Evolutionary conservation across 768 basidiomycete genomes (phyloP).

Genomic region (Amanita pallidorosea): DNA sequence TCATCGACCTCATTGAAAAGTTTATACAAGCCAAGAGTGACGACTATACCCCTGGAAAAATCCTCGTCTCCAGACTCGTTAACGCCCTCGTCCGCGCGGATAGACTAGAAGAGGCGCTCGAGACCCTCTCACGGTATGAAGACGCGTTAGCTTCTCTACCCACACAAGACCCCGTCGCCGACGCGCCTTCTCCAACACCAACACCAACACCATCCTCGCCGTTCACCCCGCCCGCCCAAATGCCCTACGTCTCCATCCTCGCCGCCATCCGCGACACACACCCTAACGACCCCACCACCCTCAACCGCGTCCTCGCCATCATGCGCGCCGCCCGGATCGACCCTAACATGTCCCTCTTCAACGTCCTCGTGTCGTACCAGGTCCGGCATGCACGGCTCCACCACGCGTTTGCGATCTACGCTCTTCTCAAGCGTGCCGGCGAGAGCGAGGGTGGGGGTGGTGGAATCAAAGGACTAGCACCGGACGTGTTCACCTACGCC

Average conservation of each 20-base stretch:
- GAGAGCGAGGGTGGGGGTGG: no score
- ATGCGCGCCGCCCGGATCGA: constrained; percentile 18
- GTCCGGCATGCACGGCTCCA: constrained; percentile 16
- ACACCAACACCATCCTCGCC: background rate
- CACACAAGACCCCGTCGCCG: background rate
- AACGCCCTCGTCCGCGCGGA: constrained; percentile 23
- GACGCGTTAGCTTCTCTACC: background rate
- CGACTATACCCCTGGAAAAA: constrained; percentile 16
- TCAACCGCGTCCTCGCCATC: background rate
- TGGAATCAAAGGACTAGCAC: constrained; percentile 15
- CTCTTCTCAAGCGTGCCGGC: constrained; percentile 17
- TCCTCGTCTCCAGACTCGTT: constrained; percentile 25
- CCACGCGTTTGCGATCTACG: constrained; percentile 34
- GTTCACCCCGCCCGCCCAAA: constrained; percentile 24
- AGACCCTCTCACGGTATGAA: constrained; percentile 13
- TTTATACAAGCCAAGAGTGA: constrained; percentile 14
- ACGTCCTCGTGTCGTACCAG: constrained; percentile 34
- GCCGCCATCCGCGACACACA: constrained; percentile 10
- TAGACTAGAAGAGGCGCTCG: constrained; percentile 18
- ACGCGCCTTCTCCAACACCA: background rate
- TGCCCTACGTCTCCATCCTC: constrained; percentile 3
- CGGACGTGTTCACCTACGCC: constrained; percentile 33
- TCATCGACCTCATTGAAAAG: constrained; percentile 11
- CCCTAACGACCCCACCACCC: background rate
- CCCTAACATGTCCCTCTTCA: constrained; percentile 33